These are phyloP conservation scores for Martiniozyma asiatica DNA, from an alignment of 1,139 yeast species.

Conservation along the genomic window DNA sequence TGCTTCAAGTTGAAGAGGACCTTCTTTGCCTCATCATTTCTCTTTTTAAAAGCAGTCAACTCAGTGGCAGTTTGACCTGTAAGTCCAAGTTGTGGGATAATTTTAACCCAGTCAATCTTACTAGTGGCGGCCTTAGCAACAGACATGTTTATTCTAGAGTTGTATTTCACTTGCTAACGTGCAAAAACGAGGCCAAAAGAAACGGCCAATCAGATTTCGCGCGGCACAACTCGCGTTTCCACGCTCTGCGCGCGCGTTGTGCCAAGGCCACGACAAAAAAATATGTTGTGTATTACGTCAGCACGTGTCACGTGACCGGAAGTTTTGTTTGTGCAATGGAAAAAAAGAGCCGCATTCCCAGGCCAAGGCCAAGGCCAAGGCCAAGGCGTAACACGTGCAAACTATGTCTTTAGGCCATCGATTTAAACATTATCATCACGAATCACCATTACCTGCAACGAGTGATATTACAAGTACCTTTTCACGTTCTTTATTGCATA, in stretches of 20 bases:
- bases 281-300: too few relatives aligned
- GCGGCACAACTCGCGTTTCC: not conserved
- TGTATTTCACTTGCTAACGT: not conserved
- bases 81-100: constrained; percentile 79
- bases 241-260: too few relatives aligned
- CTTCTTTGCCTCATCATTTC: constrained; percentile 96
- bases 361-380: too few relatives aligned
- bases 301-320: too few relatives aligned
- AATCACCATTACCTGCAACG: constrained; percentile 4
- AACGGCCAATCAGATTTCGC: not conserved
- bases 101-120: constrained; percentile 92
- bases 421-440: constrained; percentile 11
- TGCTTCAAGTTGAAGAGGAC: constrained; percentile 54
- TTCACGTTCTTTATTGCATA: constrained; percentile 33
- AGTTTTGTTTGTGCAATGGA: too few relatives aligned
- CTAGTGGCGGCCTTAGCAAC: constrained; percentile 57
- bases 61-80: constrained; percentile 87
- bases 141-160: constrained; percentile 11
- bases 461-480: constrained; percentile 9
- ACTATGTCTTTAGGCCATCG: too few relatives aligned
- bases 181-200: constrained; percentile 1
- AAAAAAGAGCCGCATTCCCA: too few relatives aligned
- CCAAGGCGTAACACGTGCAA: too few relatives aligned
- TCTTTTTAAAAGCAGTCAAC: constrained; percentile 87
- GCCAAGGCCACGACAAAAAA: too few relatives aligned